A percentile compares a stretch with the other conserved stretches of the same genome.
These are phyloP conservation scores for Thyridium curvatum DNA, from an alignment of 2,329 filamentous ascomycete species.

Conservation along the genomic window DNA sequence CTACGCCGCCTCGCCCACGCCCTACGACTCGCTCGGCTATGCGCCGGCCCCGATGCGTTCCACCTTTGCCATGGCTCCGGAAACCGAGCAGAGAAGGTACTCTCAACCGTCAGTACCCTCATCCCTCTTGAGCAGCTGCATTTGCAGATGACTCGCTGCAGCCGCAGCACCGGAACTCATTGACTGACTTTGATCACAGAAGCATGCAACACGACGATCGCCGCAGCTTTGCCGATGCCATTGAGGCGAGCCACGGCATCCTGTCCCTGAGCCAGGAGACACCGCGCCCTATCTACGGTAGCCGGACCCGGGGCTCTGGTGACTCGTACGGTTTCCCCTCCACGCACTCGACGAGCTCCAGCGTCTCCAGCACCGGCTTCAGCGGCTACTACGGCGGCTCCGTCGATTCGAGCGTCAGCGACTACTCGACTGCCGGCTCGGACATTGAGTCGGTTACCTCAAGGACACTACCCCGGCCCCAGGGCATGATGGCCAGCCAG, in stretches of 20 bases:
- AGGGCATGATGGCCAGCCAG: constrained; percentile 48
- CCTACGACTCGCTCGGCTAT: constrained; percentile 75
- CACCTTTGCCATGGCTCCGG: constrained; percentile 49
- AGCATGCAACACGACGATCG: constrained; percentile 47
- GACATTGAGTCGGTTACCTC: constrained; percentile 80
- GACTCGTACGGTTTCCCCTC: constrained; percentile 92
- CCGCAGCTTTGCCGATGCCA: constrained; percentile 76
- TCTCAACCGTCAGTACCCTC: constrained; percentile 77
- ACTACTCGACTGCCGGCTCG: constrained; percentile 85
- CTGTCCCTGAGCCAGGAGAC: constrained; percentile 94
- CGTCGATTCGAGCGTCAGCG: constrained; percentile 77
- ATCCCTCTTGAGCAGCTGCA: constrained; percentile 37
- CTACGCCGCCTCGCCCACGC: constrained; percentile 57
- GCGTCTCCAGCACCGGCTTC: constrained; percentile 79
- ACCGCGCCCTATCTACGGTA: constrained; percentile 79
- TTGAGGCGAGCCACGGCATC: constrained; percentile 93
- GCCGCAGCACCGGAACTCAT: constrained; percentile 49
- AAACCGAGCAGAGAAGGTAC: constrained; percentile 59
- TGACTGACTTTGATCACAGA: constrained; percentile 59
- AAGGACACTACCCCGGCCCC: constrained; percentile 76
- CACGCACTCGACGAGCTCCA: constrained; percentile 78
- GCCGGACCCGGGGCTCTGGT: constrained; percentile 61
- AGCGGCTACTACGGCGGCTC: constrained; percentile 81
- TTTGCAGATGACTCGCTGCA: constrained; percentile 16
- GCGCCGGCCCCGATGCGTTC: constrained; percentile 58